Percentiles rank a stretch among this genome's conserved stretches.
Conservation (phyloP, 2,329 filamentous ascomycete genomes). For the Sordariomycetes sp. region DNA sequence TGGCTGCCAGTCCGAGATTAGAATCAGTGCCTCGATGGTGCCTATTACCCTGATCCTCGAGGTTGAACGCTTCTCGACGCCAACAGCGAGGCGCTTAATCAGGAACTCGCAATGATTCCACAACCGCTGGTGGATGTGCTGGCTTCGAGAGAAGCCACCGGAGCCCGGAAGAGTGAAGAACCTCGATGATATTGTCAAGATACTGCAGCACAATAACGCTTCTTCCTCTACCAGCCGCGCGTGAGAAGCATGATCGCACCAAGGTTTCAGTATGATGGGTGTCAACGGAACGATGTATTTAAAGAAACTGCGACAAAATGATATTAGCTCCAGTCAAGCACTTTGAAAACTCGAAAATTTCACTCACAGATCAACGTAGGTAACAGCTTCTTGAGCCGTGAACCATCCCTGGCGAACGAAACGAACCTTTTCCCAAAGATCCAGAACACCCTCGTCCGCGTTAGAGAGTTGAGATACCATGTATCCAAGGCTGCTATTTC, state of each 20-base stretch:
- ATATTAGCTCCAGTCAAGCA: neutral
- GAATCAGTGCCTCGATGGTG: conserved; percentile 10
- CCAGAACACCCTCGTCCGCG: conserved; percentile 9
- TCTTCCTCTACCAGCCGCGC: conserved; percentile 8
- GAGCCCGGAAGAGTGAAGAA: conserved; percentile 12
- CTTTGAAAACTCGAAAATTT: neutral
- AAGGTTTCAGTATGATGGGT: neutral
- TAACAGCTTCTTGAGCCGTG: conserved; percentile 15
- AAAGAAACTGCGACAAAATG: neutral
- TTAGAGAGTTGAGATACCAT: conserved; percentile 11
- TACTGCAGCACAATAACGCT: conserved; percentile 12
- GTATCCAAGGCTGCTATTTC: neutral
- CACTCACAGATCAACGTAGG: conserved; percentile 13
- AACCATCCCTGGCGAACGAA: conserved; percentile 15
- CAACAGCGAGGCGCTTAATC: conserved; percentile 10
- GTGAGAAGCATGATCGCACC: conserved; percentile 6
- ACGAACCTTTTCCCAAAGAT: conserved; percentile 14
- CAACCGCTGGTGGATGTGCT: conserved; percentile 9
- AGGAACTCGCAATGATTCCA: conserved; percentile 13
- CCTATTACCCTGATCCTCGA: conserved; percentile 10
- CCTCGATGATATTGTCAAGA: conserved; percentile 11
- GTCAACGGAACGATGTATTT: neutral
- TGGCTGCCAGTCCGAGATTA: conserved; percentile 15
- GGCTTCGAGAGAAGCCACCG: conserved; percentile 11
- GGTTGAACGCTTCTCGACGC: conserved; percentile 12